phyloP scores from a whole-genome alignment of 2,329 filamentous ascomycete genomes.

The Bipolaris zeicola region DNA sequence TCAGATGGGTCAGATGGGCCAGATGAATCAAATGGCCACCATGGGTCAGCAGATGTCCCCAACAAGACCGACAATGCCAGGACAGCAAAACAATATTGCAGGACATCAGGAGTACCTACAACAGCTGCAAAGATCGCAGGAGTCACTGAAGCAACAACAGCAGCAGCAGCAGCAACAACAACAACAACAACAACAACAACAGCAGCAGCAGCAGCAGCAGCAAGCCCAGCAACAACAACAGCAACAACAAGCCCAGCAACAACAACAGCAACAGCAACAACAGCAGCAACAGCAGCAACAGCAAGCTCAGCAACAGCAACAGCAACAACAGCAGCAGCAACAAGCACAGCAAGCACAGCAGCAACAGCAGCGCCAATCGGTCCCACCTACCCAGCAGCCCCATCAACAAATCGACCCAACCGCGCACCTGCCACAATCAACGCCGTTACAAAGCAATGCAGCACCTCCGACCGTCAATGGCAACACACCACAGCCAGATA shows the following conservation, averaged over 20 bases:
- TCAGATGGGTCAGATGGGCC: slow-evolving; percentile 12
- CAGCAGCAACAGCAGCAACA: slow-evolving; percentile 26
- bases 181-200: slow-evolving; percentile 25
- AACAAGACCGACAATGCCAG: slow-evolving; percentile 38
- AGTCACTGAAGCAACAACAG: slow-evolving; percentile 46
- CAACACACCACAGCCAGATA: slow-evolving; percentile 53
- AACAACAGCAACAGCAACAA: slow-evolving; percentile 46
- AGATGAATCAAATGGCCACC: slow-evolving; percentile 11
- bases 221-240: slow-evolving; percentile 20
- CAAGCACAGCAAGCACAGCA: slow-evolving; percentile 43
- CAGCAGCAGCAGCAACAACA: slow-evolving; percentile 46
- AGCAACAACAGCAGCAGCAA: slow-evolving; percentile 31
- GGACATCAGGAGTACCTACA: slow-evolving; percentile 55
- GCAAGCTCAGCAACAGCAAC: slow-evolving; percentile 32
- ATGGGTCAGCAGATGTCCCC: slow-evolving; percentile 46
- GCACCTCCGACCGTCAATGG: slow-evolving; percentile 55
- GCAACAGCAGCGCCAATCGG: slow-evolving; percentile 38
- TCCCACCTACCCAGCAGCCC: slow-evolving; percentile 49
- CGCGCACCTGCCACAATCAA: slow-evolving; percentile 41
- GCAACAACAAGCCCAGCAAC: slow-evolving; percentile 10
- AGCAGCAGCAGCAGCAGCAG: slow-evolving; percentile 13
- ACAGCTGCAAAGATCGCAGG: slow-evolving; percentile 50
- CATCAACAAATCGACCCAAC: slow-evolving; percentile 25
- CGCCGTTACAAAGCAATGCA: slow-evolving; percentile 54
- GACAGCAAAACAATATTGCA: slow-evolving; percentile 53